Conservation (phyloP, 2,329 filamentous ascomycete species). For the Helotiales sp. region DNA sequence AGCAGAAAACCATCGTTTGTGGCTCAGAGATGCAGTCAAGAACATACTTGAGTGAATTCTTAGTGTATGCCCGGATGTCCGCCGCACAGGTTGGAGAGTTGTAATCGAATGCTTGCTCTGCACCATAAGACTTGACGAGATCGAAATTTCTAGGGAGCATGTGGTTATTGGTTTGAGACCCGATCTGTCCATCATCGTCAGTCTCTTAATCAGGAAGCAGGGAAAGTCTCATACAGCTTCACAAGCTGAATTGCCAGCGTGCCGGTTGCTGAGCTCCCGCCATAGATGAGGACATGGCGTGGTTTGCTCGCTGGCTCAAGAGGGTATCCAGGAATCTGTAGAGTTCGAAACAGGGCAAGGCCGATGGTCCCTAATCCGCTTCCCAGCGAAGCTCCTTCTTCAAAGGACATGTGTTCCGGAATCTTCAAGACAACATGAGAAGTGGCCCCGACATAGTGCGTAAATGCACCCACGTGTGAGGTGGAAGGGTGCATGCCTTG, state of each 20-base stretch:
- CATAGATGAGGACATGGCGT: slow-evolving; percentile 42
- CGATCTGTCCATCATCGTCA: not conserved
- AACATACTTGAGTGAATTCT: slow-evolving; percentile 45
- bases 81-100: slow-evolving; percentile 39
- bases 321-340: not conserved
- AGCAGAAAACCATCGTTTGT: slow-evolving; percentile 46
- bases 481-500: slow-evolving; percentile 34
- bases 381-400: slow-evolving; percentile 10
- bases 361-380: not conserved
- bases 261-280: slow-evolving; percentile 51
- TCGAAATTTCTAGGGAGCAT: slow-evolving; percentile 46
- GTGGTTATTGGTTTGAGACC: slow-evolving; percentile 39
- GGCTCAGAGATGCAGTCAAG: slow-evolving; percentile 48
- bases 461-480: slow-evolving; percentile 47
- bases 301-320: not conserved
- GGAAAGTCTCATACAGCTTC: too few relatives aligned
- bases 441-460: slow-evolving; percentile 46
- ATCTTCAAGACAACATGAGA: slow-evolving; percentile 48
- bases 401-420: slow-evolving; percentile 39
- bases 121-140: slow-evolving; percentile 47
- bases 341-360: not conserved
- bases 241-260: slow-evolving; percentile 52
- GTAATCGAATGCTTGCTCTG: slow-evolving; percentile 50
- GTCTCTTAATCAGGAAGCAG: too few relatives aligned
- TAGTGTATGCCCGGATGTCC: slow-evolving; percentile 47